Percentiles rank a stretch among this genome's conserved stretches.
Conservation (phyloP, 441 rosid species). For the Eugenia klotzschiana region DNA sequence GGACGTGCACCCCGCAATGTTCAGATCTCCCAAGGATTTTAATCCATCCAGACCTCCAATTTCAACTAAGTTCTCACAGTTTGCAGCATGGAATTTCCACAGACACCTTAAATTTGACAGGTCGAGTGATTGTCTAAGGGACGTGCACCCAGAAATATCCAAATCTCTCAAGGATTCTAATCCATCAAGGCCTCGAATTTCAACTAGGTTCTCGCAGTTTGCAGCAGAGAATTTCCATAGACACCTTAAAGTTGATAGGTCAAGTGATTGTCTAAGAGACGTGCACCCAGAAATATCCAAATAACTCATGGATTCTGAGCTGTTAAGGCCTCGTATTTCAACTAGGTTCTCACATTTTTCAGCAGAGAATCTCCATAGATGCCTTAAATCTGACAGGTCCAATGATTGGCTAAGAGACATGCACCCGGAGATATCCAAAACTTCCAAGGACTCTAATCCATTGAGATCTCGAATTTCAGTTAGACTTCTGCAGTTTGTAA, state of each 20-base stretch:
- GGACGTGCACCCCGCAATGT: not conserved
- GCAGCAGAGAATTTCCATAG: no score
- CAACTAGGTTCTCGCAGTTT: no score
- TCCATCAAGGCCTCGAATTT: no score
- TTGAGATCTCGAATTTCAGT: not conserved
- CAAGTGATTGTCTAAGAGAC: not conserved
- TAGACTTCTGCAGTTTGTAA: not conserved
- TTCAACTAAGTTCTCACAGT: not conserved
- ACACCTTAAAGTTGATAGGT: not conserved
- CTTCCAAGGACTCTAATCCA: not conserved
- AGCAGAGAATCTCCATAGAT: not conserved
- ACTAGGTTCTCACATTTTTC: not conserved
- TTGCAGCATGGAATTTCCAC: not conserved
- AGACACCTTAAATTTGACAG: not conserved
- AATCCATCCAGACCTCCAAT: not conserved
- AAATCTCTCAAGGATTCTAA: rapidly evolving
- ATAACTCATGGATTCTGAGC: rapidly evolving
- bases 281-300: not conserved
- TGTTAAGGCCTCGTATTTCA: not conserved
- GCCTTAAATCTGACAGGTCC: no score
- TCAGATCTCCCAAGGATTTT: rapidly evolving
- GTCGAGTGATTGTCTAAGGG: not conserved
- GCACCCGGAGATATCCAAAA: not conserved
- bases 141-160: not conserved
- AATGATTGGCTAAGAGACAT: no score